phyloP scores from a whole-genome alignment of 257 asterid genomes.

The Mentha longifolia region DNA sequence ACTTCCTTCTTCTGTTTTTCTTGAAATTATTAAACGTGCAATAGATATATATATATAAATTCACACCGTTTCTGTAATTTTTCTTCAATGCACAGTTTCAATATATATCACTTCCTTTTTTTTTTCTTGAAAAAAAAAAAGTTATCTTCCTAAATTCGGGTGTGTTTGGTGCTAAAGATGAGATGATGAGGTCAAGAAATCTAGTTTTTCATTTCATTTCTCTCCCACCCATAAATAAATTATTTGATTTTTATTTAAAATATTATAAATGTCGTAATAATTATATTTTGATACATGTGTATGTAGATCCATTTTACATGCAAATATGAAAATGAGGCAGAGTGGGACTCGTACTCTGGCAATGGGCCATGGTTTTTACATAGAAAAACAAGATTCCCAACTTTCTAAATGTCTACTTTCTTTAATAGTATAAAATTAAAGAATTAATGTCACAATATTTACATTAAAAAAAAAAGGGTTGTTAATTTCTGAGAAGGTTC shows the following conservation, averaged over 20 bases:
- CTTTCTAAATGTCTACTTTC: slow-evolving; percentile 39
- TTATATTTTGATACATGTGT: too few species aligned
- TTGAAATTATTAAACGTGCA: slow-evolving; percentile 4
- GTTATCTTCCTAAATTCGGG: too few species aligned
- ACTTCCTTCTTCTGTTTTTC: background rate
- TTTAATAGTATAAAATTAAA: slow-evolving; percentile 16
- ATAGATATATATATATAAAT: slow-evolving; percentile 36
- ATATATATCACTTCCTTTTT: too few species aligned
- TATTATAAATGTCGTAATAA: background rate
- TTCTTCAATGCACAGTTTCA: slow-evolving; percentile 19
- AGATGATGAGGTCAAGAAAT: background rate
- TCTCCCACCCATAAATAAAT: background rate
- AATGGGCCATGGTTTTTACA: slow-evolving; percentile 44
- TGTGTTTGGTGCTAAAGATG: background rate
- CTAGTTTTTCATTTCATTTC: background rate
- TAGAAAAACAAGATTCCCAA: slow-evolving; percentile 42
- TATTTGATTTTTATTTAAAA: too few species aligned
- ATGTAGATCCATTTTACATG: slow-evolving; percentile 57
- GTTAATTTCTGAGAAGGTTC: slow-evolving; percentile 31
- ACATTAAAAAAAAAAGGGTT: background rate
- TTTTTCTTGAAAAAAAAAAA: background rate
- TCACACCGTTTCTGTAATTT: slow-evolving; percentile 18
- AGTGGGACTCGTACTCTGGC: slow-evolving; percentile 57
- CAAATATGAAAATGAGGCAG: slow-evolving; percentile 49
- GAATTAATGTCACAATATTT: too few species aligned